These are phyloP conservation scores for Claviceps fusiformis DNA, from an alignment of 2,329 filamentous ascomycete species.

Conservation along the genomic window DNA sequence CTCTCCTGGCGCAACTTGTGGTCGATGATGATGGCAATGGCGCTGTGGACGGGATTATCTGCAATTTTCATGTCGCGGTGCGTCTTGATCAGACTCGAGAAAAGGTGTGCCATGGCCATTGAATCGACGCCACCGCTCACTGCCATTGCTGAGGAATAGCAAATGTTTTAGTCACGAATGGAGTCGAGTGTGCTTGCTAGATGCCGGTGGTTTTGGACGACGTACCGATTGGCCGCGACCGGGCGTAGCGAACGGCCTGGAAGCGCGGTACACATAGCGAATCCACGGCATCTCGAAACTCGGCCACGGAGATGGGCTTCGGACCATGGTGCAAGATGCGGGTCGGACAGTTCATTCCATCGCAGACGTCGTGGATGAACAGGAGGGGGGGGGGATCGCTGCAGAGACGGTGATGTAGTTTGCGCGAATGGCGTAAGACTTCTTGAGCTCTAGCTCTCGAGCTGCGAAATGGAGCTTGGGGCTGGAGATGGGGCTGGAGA, in stretches of 20 bases:
- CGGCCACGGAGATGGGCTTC: constrained; percentile 22
- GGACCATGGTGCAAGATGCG: constrained; percentile 23
- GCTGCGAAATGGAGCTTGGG: no score
- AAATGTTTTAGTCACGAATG: background rate
- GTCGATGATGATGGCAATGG: constrained; percentile 40
- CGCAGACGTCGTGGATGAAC: background rate
- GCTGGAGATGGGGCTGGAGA: no score
- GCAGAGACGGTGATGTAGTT: background rate
- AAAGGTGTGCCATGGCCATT: constrained; percentile 83
- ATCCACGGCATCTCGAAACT: constrained; percentile 34
- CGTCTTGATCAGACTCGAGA: constrained; percentile 31
- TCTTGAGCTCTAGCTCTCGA: no score
- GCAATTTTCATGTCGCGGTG: constrained; percentile 25
- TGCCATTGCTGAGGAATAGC: constrained; percentile 46
- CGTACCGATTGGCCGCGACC: constrained; percentile 30
- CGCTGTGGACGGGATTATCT: constrained; percentile 29
- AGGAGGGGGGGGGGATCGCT: no score
- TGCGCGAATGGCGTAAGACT: no score
- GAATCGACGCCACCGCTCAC: constrained; percentile 91
- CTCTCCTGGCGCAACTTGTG: constrained; percentile 43
- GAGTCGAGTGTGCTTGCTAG: no score
- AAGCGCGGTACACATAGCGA: constrained; percentile 38
- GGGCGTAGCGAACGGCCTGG: constrained; percentile 22
- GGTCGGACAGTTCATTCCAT: constrained; percentile 23
- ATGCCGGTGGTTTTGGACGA: background rate